Percentiles rank a stretch among this genome's conserved stretches.
Conservation (phyloP, 2,329 filamentous ascomycete genomes). For the Botrytis tulipae region DNA sequence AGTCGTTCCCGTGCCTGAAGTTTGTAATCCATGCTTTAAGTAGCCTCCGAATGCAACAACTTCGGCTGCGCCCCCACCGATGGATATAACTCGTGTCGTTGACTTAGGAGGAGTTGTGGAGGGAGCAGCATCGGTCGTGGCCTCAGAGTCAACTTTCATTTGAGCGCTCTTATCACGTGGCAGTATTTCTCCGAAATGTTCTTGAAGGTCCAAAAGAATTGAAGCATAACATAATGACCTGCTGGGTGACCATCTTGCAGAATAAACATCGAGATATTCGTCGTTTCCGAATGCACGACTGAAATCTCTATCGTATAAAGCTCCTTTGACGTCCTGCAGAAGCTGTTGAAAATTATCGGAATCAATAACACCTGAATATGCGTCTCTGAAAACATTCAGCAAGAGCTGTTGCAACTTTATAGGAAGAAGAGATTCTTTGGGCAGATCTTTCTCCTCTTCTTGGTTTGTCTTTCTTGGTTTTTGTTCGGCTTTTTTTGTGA, state of each 20-base stretch:
- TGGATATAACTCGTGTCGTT: constrained; percentile 27
- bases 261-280: constrained; percentile 77
- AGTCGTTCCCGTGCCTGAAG: constrained; percentile 10
- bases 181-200: constrained; percentile 17
- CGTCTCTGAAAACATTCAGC: constrained; percentile 68
- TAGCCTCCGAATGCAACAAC: constrained; percentile 61
- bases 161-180: not conserved
- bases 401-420: constrained; percentile 64
- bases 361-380: constrained; percentile 55
- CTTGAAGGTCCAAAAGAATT: constrained; percentile 38
- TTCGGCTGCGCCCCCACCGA: constrained; percentile 56
- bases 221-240: constrained; percentile 77
- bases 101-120: constrained; percentile 3
- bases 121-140: not conserved
- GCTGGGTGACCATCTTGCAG: constrained; percentile 85
- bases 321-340: constrained; percentile 80
- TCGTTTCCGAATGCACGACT: constrained; percentile 69
- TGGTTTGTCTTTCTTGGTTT: constrained; percentile 20
- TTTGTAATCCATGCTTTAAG: constrained; percentile 41
- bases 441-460: constrained; percentile 17
- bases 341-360: constrained; percentile 50
- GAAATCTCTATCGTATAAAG: constrained; percentile 86
- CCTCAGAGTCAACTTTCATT: not conserved
- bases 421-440: constrained; percentile 40
- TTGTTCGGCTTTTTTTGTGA: constrained; percentile 29